A percentile compares a stretch with the other conserved stretches of the same genome.
phyloP scores from a whole-genome alignment of 352 stramenopile genomes.

The Phytopythium montanum region DNA sequence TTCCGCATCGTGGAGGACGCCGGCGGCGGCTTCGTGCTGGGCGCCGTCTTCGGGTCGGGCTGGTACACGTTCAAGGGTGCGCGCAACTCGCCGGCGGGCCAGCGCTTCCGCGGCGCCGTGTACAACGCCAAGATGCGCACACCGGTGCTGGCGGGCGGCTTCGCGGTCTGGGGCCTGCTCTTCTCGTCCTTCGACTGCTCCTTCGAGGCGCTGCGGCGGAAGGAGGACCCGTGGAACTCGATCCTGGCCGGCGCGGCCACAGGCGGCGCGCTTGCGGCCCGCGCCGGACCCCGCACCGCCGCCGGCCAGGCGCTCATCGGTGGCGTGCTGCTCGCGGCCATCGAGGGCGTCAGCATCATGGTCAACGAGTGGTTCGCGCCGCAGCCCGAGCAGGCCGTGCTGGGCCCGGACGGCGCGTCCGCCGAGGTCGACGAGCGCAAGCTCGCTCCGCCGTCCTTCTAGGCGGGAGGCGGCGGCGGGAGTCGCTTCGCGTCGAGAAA shows the following conservation, averaged over 20 bases:
- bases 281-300: slow-evolving; percentile 92
- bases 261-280: slow-evolving; percentile 93
- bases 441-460: slow-evolving; percentile 83
- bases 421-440: slow-evolving; percentile 77
- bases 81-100: slow-evolving; percentile 91
- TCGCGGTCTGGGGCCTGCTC: slow-evolving; percentile 96
- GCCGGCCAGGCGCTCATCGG: slow-evolving; percentile 93
- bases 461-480: slow-evolving; percentile 10
- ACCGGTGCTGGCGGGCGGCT: slow-evolving; percentile 91
- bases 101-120: slow-evolving; percentile 88
- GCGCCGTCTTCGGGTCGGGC: slow-evolving; percentile 92
- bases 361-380: slow-evolving; percentile 83
- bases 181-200: slow-evolving; percentile 99
- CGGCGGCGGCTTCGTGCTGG: slow-evolving; percentile 96
- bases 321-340: slow-evolving; percentile 94
- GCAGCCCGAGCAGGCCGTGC: slow-evolving; percentile 39
- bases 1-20: slow-evolving; percentile 99
- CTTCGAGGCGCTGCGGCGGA: slow-evolving; percentile 95
- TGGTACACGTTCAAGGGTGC: slow-evolving; percentile 97
- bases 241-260: slow-evolving; percentile 97
- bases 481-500: slow-evolving; percentile 1
- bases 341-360: slow-evolving; percentile 98
- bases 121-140: slow-evolving; percentile 94
- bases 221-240: slow-evolving; percentile 99
- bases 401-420: slow-evolving; percentile 49